Evolutionary conservation across 768 basidiomycete species (phyloP), one percentile per base, ranked within the genome.

Genomic region (Candolleomyces eurysporus): DNA sequence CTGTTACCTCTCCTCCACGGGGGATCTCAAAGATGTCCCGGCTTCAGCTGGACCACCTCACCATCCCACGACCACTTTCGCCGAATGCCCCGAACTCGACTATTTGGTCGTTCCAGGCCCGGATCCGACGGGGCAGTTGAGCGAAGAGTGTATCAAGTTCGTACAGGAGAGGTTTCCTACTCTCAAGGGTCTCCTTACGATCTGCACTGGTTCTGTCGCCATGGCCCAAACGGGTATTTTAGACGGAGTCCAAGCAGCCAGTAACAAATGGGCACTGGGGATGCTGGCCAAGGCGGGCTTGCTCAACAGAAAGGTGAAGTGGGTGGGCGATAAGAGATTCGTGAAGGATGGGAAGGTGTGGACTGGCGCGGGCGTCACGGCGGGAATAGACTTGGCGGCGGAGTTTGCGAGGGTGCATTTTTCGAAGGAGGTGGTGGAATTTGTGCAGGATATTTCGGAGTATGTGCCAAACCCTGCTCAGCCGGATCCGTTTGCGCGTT

Each of bases 281-380:
- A 40, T 19, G 4, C 10, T 66, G 0, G 64, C 64, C 3, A 14
- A 61, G 26, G 45, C 43, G 5, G 66, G 66, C 2, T 3, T 21
- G 26, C 59, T 69, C 42, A 63, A 54, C 43, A 66, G 62, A 50
- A 68, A 69, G 11, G 71, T 73, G 17, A 71, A 66, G 10, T 72
- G 72, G 72, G 64, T 72, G 19, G 67, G 68, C 13, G 69, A 73
- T 58, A 61, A 64, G 42, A 48, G 71, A 49, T 73, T 69, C 66
- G 65, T 65, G n/a, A 60, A 68, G 1, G 72, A 73, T 48, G 69
- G 70, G 13, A 71, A 71, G 62, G 58, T 71, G 1, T 73, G 72
- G 72, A 73, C 69, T 21, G 64, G 66, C 2, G 71, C 63, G 14
- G 72, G 71, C 7, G 57, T 70, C 11, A 72, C 71, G 0, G 62